These are phyloP conservation scores for Huntiella abstrusa DNA, from an alignment of 2,329 filamentous ascomycete genomes.

Conservation along the genomic window DNA sequence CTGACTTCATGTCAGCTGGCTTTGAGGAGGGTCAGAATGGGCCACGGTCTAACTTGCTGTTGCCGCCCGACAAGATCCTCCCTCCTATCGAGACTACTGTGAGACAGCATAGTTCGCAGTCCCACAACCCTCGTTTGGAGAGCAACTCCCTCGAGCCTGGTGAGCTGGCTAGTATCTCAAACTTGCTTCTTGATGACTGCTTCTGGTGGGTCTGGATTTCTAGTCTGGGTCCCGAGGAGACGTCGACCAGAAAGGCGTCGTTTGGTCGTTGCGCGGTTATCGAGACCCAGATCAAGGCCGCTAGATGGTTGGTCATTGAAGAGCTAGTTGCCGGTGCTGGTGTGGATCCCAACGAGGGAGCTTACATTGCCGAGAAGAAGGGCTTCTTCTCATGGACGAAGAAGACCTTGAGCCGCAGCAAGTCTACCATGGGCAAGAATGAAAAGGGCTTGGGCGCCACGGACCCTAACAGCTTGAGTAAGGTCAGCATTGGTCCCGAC, in stretches of 20 bases:
- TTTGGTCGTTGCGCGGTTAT: slow-evolving; percentile 88
- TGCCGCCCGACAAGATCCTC: slow-evolving; percentile 83
- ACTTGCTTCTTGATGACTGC: slow-evolving; percentile 74
- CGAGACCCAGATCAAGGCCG: slow-evolving; percentile 64
- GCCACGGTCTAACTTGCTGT: slow-evolving; percentile 39
- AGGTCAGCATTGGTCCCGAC: slow-evolving; percentile 70
- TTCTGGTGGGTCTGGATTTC: slow-evolving; percentile 99
- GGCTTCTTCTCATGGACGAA: slow-evolving; percentile 75
- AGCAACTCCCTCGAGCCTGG: slow-evolving; percentile 64
- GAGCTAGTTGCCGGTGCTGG: slow-evolving; percentile 91
- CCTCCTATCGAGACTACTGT: slow-evolving; percentile 60
- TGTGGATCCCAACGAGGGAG: slow-evolving; percentile 62
- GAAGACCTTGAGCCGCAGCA: slow-evolving; percentile 44
- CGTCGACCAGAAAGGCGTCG: slow-evolving; percentile 65
- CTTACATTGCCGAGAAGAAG: slow-evolving; percentile 92
- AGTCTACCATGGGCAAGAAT: slow-evolving; percentile 42
- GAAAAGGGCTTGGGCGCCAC: slow-evolving; percentile 25
- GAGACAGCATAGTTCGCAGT: slow-evolving; percentile 72
- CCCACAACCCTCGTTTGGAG: slow-evolving; percentile 56
- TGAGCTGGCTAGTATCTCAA: slow-evolving; percentile 80
- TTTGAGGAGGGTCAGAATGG: slow-evolving; percentile 60
- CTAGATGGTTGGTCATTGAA: slow-evolving; percentile 86
- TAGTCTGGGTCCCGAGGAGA: slow-evolving; percentile 82
- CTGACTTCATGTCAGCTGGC: slow-evolving; percentile 86
- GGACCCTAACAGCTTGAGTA: slow-evolving; percentile 37